phyloP scores from a whole-genome alignment of 768 basidiomycete genomes.

The Mycena amicta region DNA sequence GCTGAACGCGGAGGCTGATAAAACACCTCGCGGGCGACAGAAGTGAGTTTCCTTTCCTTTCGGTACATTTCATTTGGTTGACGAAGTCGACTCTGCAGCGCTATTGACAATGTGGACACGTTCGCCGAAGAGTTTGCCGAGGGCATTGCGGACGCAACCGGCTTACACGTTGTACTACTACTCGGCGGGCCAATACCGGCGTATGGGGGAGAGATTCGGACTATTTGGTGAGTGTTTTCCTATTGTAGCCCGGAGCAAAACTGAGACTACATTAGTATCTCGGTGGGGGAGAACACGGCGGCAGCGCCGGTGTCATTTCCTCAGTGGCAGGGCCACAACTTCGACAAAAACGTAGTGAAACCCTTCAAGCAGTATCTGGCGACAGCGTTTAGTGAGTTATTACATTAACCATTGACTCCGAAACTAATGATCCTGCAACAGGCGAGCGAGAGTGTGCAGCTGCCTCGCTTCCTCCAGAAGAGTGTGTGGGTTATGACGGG shows the following conservation, averaged over 20 bases:
- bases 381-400: not conserved
- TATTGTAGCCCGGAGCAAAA: not conserved
- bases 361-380: not conserved
- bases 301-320: not conserved
- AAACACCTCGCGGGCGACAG: not conserved
- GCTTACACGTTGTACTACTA: not conserved
- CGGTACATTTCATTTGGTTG: too few species aligned
- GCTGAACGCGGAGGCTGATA: not conserved
- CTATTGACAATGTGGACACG: not conserved
- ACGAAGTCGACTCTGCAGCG: not conserved
- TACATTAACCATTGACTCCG: not conserved
- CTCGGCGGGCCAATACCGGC: not conserved
- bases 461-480: not conserved
- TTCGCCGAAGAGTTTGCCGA: not conserved
- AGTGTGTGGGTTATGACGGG: not conserved
- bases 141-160: not conserved
- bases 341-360: not conserved
- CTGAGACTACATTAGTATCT: not conserved
- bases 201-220: not conserved
- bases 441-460: not conserved
- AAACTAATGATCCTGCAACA: not conserved
- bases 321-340: not conserved
- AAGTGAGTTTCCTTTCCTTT: too few species aligned
- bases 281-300: not conserved
- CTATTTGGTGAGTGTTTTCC: not conserved